Evolutionary conservation across 352 stramenopile genomes (phyloP).

Genomic region (Pythium dissotocum): DNA sequence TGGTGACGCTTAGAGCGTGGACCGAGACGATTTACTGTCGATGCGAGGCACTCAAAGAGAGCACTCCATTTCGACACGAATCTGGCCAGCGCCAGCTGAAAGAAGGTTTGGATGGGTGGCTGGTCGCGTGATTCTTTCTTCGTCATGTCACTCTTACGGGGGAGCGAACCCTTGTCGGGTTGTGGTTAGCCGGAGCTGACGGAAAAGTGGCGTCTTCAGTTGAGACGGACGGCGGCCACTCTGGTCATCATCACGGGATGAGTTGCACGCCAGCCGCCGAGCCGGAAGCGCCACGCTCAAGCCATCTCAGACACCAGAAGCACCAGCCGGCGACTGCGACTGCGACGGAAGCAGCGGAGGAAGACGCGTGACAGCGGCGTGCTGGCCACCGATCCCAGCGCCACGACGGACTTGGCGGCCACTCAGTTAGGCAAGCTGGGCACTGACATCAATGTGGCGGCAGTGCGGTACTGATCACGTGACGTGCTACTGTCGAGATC

Average conservation of each 20-base stretch:
- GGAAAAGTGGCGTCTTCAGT: background rate
- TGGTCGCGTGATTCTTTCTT: background rate
- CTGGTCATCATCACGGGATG: background rate
- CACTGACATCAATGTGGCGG: background rate
- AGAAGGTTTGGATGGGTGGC: background rate
- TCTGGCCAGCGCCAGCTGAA: background rate
- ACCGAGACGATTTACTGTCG: background rate
- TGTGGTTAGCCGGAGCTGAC: background rate
- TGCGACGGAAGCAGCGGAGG: background rate
- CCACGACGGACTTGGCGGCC: background rate
- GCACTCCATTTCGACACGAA: background rate
- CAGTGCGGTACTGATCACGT: background rate
- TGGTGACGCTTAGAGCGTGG: background rate
- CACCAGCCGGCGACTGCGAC: background rate
- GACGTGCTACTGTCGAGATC: background rate
- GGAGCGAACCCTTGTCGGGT: background rate
- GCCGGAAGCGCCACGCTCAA: background rate
- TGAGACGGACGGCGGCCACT: background rate
- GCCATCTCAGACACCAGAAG: background rate
- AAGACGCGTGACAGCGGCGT: background rate
- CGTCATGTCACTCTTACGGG: background rate
- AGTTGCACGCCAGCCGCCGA: background rate
- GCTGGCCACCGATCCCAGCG: background rate
- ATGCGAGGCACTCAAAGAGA: background rate
- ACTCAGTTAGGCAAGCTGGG: background rate